phyloP scores from a whole-genome alignment of 1,139 yeast genomes.

The Arxiozyma heterogenica region DNA sequence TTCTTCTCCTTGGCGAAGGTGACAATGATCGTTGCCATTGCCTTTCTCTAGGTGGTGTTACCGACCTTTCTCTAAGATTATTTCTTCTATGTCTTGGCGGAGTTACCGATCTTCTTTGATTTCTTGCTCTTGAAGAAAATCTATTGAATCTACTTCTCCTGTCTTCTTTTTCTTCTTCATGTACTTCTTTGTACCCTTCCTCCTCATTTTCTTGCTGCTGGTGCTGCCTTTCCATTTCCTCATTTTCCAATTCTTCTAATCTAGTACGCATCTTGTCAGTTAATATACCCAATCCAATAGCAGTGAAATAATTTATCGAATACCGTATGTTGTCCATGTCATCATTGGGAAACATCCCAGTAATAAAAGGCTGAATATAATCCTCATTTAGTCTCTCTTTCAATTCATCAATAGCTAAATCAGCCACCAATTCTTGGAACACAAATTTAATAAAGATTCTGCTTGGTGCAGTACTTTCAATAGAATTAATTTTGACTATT shows the following conservation, averaged over 20 bases:
- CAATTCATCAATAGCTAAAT: slow-evolving; percentile 52
- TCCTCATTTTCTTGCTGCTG: slow-evolving; percentile 6
- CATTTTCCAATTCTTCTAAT: slow-evolving; percentile 25
- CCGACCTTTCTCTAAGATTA: slow-evolving; percentile 9
- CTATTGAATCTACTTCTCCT: slow-evolving; percentile 2
- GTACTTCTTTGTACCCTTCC: neutral
- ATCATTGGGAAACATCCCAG: slow-evolving; percentile 38
- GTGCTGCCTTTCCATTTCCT: slow-evolving; percentile 5
- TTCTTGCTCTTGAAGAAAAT: slow-evolving; percentile 4
- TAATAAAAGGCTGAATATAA: slow-evolving; percentile 39
- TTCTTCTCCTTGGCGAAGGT: neutral
- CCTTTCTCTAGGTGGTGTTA: slow-evolving; percentile 12
- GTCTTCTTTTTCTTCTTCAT: slow-evolving; percentile 6
- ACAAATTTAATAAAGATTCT: slow-evolving; percentile 76
- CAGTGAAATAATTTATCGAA: slow-evolving; percentile 85
- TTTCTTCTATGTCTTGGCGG: slow-evolving; percentile 7
- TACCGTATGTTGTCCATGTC: slow-evolving; percentile 60
- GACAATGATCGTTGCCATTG: neutral
- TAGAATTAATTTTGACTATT: slow-evolving; percentile 53
- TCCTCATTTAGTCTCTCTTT: slow-evolving; percentile 43
- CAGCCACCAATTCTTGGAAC: slow-evolving; percentile 73
- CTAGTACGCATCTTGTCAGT: slow-evolving; percentile 74
- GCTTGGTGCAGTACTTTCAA: slow-evolving; percentile 66
- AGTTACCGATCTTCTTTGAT: slow-evolving; percentile 6
- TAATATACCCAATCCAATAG: slow-evolving; percentile 76